Evolutionary conservation across 192 early-diverging fungal species (phyloP), one percentile per base, ranked within the genome.

Genomic region (Lunasporangiospora selenospora): DNA sequence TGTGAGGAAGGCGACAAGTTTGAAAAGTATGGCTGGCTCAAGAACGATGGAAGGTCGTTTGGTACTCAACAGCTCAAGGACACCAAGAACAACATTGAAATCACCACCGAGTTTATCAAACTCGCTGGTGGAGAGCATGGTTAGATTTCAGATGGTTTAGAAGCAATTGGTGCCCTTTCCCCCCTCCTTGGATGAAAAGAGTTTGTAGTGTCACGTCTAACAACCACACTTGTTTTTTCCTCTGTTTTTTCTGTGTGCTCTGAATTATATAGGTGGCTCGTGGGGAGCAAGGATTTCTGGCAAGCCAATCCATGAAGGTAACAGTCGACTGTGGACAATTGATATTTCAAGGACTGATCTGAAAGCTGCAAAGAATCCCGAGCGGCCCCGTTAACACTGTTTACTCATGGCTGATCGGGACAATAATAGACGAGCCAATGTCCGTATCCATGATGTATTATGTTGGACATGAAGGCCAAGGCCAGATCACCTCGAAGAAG

Each of bases 1-100:
- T 98, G 96, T 67, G 94, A 98, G 51, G 90, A 96, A 37, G 85
- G 87, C 29, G 93, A 95, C 57, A 79, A 83, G 15, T 73, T 98
- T 34, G 64, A 76, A 32, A 85, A 87, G 21, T 98, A 98, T 67
- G 91, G 91, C 18, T 98, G 93, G 82, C 76, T 84, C 47, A 88
- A 93, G 58, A 92, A 95, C 58, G 91, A 96, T 67, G 96, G 93
- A 6, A 84, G 92, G 33, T 67, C 78, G 31, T 95, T 88, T 79
- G 93, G 91, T 36, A 67, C 83, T 26, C 96, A 96, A 67, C 77
- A 80, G 21, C 77, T 95, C 24, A 81, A 81, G 18, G 93, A 95
- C 51, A 60, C 50, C n/a, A 53, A 59, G 27, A 87, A 84, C 65
- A 87, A 89, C 54, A 67, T 95, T 29, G 67, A 52, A 21, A 75